Base-by-base conservation (phyloP, 345 rosid species). In the Arabis hirsuta region DNA sequence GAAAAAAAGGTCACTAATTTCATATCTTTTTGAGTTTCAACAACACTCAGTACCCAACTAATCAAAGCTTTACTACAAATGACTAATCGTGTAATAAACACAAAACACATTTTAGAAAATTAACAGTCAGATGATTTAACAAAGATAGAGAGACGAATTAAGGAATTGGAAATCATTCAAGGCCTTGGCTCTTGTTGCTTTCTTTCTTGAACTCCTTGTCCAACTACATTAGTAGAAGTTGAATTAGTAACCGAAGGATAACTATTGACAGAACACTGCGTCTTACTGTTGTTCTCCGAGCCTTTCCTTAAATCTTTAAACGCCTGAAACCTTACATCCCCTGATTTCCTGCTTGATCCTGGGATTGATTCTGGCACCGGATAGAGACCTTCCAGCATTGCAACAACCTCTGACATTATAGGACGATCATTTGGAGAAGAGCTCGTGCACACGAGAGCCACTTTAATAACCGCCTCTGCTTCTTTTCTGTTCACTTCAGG, bases 361-460 rank as follows among this genome's bases (percentile, higher is more conserved):
- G 81, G 78, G 6, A 42, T 52, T 61, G 67, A 2, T 16, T 82
- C 84, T 1, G 81, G 88, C 48, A 87, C 78, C 7, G 67, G 47
- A 69, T 44, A 65, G 9, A 54, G 47, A 57, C 87, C 87, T 69
- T 85, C 87, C 0, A 87, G 76, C 85, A 82, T 83, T n/a, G 66
- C 79, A 52, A 81, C 86, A 1, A 81, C 88, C 75, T 81, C 85
- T n/a, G 88, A 85, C 89, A 85, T 87, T 24, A 69, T 51, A 38
- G 92, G 92, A 45, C 92, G 78, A 27, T 68, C 67, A 4, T 83
- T 58, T 5, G 85, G 80, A 3, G 89, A 81, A 1, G 81, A 86
- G 36, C 77, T 82, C 0, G 85, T 63, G 67, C 92, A 87, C 52
- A 82, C 48, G 2, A 87, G 78, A 42, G 87, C 86, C 44, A 83